A percentile compares a stretch with the other conserved stretches of the same genome.
phyloP scores from a whole-genome alignment of 495 filamentous ascomycete genomes.

The Penicillium verhagenii region DNA sequence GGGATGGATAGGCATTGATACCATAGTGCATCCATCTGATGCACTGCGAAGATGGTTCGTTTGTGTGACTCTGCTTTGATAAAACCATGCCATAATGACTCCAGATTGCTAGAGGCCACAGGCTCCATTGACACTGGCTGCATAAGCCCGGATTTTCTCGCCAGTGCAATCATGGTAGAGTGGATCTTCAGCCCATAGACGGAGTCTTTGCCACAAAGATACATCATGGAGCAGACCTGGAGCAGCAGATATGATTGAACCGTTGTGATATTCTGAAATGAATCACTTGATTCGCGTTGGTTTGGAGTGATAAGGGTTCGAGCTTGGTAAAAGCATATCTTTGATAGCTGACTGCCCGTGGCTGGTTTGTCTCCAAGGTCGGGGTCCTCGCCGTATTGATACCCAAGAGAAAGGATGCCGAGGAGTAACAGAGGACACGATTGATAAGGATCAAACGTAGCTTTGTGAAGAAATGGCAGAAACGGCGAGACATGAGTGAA shows the following conservation, averaged over 20 bases:
- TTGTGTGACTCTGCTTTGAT: slow-evolving; percentile 35
- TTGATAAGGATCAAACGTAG: slow-evolving; percentile 29
- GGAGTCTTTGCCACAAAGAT: slow-evolving; percentile 32
- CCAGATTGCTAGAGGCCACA: slow-evolving; percentile 20
- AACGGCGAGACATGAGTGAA: slow-evolving; percentile 32
- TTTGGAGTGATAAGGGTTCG: slow-evolving; percentile 21
- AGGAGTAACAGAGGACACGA: slow-evolving; percentile 21
- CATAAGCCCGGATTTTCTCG: slow-evolving; percentile 26
- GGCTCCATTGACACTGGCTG: slow-evolving; percentile 19
- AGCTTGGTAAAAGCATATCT: slow-evolving; percentile 33
- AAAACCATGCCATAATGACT: slow-evolving; percentile 33
- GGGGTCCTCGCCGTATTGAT: slow-evolving; percentile 39
- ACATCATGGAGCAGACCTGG: slow-evolving; percentile 39
- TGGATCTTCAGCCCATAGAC: slow-evolving; percentile 32
- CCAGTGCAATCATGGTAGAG: slow-evolving; percentile 33
- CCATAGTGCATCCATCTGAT: slow-evolving; percentile 39
- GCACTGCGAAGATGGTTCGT: slow-evolving; percentile 35
- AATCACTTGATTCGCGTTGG: slow-evolving; percentile 8
- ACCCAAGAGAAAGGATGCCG: slow-evolving; percentile 34
- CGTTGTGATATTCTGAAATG: slow-evolving; percentile 12
- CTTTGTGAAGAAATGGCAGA: slow-evolving; percentile 33
- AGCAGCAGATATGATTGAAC: slow-evolving; percentile 35
- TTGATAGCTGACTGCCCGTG: slow-evolving; percentile 26
- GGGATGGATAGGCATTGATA: slow-evolving; percentile 40
- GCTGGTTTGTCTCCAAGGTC: slow-evolving; percentile 25